phyloP scores from a whole-genome alignment of 1,284 basidiomycete genomes.

The Ceratobasidium papillatum region DNA sequence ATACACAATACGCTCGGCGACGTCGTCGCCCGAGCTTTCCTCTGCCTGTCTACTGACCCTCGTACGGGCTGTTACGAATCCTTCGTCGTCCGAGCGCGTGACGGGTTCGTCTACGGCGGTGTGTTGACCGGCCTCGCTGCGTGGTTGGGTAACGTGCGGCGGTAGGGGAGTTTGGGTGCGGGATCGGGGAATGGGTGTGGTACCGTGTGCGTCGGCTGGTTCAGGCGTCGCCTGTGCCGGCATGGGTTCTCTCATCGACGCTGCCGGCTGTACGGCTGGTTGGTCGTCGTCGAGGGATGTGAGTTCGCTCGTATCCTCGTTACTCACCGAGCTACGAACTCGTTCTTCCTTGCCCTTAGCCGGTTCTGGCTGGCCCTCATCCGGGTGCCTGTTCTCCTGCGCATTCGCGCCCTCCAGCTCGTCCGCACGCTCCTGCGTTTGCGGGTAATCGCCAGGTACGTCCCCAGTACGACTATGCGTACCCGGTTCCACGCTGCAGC shows the following conservation, averaged over 20 bases:
- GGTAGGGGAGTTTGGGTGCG: no score
- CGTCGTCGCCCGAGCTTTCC: neutral
- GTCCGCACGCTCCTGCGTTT: neutral
- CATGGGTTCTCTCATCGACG: neutral
- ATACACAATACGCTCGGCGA: neutral
- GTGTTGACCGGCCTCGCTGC: neutral
- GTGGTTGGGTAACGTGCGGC: no score
- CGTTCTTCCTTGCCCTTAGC: neutral
- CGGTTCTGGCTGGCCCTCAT: neutral
- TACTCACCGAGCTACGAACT: no score
- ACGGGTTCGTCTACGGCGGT: neutral
- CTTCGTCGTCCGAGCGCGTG: neutral
- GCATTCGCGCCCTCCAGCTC: neutral
- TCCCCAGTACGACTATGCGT: neutral
- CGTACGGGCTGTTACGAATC: neutral
- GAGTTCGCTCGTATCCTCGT: neutral
- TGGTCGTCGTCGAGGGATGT: neutral
- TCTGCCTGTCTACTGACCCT: neutral
- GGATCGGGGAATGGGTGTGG: no score
- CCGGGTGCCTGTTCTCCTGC: neutral
- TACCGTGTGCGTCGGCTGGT: no score
- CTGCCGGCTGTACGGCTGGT: neutral
- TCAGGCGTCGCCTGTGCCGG: no score
- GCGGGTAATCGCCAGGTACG: neutral
- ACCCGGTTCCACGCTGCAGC: no score